phyloP scores from a whole-genome alignment of 352 stramenopile species.

The Phytophthora capsici region DNA sequence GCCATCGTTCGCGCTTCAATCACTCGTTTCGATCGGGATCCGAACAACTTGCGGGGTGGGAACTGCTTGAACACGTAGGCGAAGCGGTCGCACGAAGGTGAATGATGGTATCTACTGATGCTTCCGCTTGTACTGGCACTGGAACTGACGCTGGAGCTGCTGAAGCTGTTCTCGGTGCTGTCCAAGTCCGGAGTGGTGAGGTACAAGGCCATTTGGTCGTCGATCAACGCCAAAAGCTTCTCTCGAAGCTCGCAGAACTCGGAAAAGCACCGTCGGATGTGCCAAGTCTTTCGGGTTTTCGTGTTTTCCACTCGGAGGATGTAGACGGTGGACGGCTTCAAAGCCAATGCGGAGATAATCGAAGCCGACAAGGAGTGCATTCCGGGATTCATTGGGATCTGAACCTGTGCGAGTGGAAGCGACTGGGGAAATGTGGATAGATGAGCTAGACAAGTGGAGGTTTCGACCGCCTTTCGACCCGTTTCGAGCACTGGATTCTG shows the following conservation, averaged over 20 bases:
- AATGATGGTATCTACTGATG: conserved; percentile 28
- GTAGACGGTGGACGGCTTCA: conserved; percentile 83
- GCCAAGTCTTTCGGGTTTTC: conserved; percentile 53
- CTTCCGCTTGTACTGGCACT: conserved; percentile 25
- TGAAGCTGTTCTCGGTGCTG: conserved; percentile 27
- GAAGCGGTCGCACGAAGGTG: conserved; percentile 44
- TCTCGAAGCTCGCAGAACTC: conserved; percentile 81
- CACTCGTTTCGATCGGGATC: conserved; percentile 69
- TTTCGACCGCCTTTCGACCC: conserved; percentile 31
- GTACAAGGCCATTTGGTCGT: conserved; percentile 45
- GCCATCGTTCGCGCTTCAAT: conserved; percentile 69
- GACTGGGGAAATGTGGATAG: conserved; percentile 26
- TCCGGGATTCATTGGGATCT: conserved; percentile 45
- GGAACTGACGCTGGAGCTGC: conserved; percentile 19
- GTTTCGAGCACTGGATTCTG: conserved; percentile 34
- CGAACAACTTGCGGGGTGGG: conserved; percentile 65
- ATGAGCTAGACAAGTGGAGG: conserved; percentile 2
- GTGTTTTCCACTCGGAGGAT: conserved; percentile 66
- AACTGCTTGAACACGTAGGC: conserved; percentile 75
- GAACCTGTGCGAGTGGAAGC: conserved; percentile 4
- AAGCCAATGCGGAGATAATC: conserved; percentile 70
- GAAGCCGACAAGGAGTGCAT: conserved; percentile 57
- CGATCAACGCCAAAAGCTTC: conserved; percentile 66
- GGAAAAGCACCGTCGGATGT: conserved; percentile 73
- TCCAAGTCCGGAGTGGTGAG: conserved; percentile 30